These are phyloP conservation scores for Rhodotorula graminis DNA, from an alignment of 768 basidiomycete genomes.

Conservation along the genomic window DNA sequence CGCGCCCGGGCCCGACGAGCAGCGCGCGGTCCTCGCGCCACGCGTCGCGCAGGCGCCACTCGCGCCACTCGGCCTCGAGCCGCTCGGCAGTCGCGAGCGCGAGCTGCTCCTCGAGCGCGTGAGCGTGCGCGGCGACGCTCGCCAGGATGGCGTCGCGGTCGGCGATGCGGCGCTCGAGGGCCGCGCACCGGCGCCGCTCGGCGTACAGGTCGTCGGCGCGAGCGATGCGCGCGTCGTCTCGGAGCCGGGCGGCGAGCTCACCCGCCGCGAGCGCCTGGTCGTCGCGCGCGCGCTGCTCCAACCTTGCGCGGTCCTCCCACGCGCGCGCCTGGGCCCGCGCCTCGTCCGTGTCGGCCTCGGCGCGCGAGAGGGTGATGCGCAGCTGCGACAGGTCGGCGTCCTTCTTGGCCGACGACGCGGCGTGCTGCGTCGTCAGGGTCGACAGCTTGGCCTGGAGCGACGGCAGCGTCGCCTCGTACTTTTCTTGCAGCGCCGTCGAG, in stretches of 20 bases:
- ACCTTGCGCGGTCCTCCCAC: not conserved
- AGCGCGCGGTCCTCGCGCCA: constrained; percentile 17
- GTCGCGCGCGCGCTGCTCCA: constrained; percentile 1
- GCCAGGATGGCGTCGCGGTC: constrained; percentile 25
- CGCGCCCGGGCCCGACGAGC: not conserved
- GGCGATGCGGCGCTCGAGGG: constrained; percentile 7
- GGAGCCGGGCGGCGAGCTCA: not conserved
- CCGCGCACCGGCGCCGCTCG: not conserved
- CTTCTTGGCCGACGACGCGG: constrained; percentile 21
- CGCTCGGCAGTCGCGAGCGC: not conserved
- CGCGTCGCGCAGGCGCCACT: not conserved
- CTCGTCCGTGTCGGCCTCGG: not conserved
- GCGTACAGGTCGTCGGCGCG: not conserved
- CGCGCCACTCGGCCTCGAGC: not conserved
- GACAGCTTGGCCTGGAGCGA: constrained; percentile 30
- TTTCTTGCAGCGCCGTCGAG: constrained; percentile 19
- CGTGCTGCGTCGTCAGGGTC: constrained; percentile 5
- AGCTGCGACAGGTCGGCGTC: constrained; percentile 22
- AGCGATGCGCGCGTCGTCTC: not conserved
- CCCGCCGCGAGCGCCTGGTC: not conserved
- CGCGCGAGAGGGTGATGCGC: not conserved
- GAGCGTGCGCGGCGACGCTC: constrained; percentile 16
- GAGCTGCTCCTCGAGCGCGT: constrained; percentile 8
- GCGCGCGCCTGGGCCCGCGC: not conserved
- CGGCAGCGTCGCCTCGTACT: constrained; percentile 28